Conservation (phyloP, 2,329 filamentous ascomycete species). For the Colletotrichum brevisporum region DNA sequence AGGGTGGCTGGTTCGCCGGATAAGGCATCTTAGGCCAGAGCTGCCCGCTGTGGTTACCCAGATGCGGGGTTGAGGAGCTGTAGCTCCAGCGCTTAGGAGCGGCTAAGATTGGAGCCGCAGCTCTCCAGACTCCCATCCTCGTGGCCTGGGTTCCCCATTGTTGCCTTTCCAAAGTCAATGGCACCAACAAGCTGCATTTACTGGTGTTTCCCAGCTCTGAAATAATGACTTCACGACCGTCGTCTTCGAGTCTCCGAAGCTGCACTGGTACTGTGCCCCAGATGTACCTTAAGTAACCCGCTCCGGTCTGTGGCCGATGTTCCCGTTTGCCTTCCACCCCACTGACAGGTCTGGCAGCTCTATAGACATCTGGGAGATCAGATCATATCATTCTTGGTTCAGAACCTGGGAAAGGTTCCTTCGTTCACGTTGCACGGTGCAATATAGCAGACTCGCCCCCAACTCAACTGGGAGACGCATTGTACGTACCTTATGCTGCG, state of each 20-base stretch:
- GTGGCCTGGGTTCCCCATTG: not conserved
- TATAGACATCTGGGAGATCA: not conserved
- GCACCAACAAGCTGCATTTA: not conserved
- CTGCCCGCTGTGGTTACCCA: constrained; percentile 18
- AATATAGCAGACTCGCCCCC: not conserved
- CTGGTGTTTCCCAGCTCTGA: not conserved
- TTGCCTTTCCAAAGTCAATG: constrained; percentile 18
- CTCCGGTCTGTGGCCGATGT: not conserved
- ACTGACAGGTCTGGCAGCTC: constrained; percentile 4
- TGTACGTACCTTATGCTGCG: too few species aligned
- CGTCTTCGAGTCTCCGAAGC: too few species aligned
- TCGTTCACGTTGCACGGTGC: not conserved
- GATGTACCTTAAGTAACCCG: too few species aligned
- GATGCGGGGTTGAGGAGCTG: constrained; percentile 38
- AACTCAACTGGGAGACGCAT: not conserved
- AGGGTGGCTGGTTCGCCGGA: constrained; percentile 26
- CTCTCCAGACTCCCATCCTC: not conserved
- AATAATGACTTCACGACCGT: not conserved
- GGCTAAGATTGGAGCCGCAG: constrained; percentile 37
- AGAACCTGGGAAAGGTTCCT: not conserved
- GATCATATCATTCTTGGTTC: constrained; percentile 3
- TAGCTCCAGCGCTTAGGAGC: constrained; percentile 35
- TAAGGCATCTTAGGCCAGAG: constrained; percentile 30
- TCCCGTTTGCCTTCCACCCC: not conserved
- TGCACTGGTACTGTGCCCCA: too few species aligned